These are phyloP conservation scores for Phytophthora quininea DNA, from an alignment of 352 stramenopile species.

Conservation along the genomic window DNA sequence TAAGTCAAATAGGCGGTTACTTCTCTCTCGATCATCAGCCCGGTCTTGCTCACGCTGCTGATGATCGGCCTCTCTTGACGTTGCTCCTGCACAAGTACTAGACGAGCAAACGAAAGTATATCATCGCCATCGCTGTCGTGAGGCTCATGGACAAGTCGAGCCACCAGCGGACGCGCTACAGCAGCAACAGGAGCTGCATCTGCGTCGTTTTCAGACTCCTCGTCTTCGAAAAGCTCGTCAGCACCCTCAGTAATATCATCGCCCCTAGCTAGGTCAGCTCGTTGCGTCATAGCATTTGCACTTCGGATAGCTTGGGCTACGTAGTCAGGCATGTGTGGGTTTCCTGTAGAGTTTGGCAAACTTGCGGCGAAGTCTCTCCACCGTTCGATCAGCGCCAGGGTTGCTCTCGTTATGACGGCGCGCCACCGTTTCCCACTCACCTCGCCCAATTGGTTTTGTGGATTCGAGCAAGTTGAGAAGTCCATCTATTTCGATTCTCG, in stretches of 20 bases:
- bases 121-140: constrained; percentile 1
- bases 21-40: constrained; percentile 4
- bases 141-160: neutral
- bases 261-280: neutral
- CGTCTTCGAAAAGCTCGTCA: neutral
- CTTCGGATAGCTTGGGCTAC: neutral
- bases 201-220: neutral
- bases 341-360: neutral
- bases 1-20: constrained; percentile 3
- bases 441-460: neutral
- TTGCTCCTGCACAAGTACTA: constrained; percentile 2
- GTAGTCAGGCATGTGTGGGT: neutral
- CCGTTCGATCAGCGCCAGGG: neutral
- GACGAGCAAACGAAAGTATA: neutral
- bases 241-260: constrained; percentile 1
- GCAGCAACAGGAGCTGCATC: neutral
- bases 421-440: neutral
- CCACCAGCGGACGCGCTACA: neutral
- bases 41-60: constrained; percentile 17
- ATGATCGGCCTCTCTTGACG: constrained; percentile 3
- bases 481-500: neutral
- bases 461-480: neutral
- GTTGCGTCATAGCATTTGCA: neutral
- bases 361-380: neutral
- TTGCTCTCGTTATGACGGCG: neutral